phyloP scores from a whole-genome alignment of 2,329 filamentous ascomycete genomes.

The Pseudogymnoascus sp. region DNA sequence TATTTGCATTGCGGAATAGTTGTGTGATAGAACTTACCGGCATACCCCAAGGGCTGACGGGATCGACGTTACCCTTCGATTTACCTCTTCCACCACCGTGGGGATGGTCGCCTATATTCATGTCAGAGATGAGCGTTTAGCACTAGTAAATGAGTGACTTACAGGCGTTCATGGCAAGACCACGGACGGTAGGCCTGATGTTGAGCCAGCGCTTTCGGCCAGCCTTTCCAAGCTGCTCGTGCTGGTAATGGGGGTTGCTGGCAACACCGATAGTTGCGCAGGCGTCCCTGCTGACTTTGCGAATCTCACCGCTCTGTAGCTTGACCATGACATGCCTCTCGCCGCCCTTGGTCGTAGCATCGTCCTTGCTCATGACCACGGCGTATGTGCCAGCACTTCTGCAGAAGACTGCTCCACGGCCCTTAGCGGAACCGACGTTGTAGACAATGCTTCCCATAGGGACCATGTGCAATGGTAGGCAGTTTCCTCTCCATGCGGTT shows the following conservation, averaged over 20 bases:
- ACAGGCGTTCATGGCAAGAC: conserved; percentile 98
- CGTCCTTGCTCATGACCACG: conserved; percentile 81
- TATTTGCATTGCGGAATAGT: not conserved
- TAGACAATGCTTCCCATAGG: conserved; percentile 89
- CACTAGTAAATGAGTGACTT: conserved; percentile 29
- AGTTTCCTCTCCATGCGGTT: conserved; percentile 92
- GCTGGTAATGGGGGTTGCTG: conserved; percentile 89
- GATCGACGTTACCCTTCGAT: conserved; percentile 95
- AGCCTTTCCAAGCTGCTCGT: conserved; percentile 87
- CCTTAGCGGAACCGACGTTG: conserved; percentile 72
- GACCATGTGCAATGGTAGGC: conserved; percentile 89
- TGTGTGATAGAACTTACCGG: conserved; percentile 57
- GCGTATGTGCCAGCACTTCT: conserved; percentile 91
- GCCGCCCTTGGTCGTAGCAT: conserved; percentile 56
- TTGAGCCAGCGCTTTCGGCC: conserved; percentile 90
- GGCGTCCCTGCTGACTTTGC: conserved; percentile 82
- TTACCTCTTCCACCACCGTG: conserved; percentile 99
- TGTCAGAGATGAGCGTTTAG: conserved; percentile 22
- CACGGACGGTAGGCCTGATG: conserved; percentile 89
- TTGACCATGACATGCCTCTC: conserved; percentile 76
- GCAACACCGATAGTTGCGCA: conserved; percentile 91
- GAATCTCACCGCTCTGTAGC: conserved; percentile 86
- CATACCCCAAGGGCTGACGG: conserved; percentile 92
- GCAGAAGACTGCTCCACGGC: conserved; percentile 79
- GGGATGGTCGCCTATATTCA: conserved; percentile 70